These are phyloP conservation scores for Xerocomellus chrysenteron DNA, from an alignment of 768 basidiomycete species.

Conservation along the genomic window DNA sequence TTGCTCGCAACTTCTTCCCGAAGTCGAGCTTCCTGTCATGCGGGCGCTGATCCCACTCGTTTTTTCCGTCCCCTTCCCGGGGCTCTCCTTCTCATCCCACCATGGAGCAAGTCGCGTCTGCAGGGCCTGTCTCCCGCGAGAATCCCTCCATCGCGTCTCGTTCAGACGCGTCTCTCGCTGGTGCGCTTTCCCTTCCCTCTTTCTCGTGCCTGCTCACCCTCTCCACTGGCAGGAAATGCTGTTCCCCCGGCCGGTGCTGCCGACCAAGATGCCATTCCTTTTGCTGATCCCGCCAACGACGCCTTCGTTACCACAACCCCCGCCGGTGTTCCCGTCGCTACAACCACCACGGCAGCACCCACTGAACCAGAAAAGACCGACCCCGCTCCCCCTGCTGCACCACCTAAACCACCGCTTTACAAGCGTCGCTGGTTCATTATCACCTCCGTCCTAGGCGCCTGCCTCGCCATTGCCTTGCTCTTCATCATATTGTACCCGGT, in stretches of 20 bases:
- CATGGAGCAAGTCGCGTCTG: too few species aligned
- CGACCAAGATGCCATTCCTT: slow-evolving; percentile 1
- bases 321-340: background rate
- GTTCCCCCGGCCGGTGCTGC: background rate
- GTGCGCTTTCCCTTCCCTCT: background rate
- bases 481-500: slow-evolving; percentile 72
- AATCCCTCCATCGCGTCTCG: background rate
- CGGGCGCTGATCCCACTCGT: background rate
- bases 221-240: slow-evolving; percentile 8
- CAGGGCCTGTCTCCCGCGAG: too few species aligned
- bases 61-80: background rate
- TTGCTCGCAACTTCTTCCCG: background rate
- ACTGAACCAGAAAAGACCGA: background rate
- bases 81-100: too few species aligned
- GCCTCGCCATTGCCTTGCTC: slow-evolving; percentile 58
- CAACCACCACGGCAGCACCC: background rate
- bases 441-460: slow-evolving; percentile 46
- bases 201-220: background rate
- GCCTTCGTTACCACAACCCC: slow-evolving; percentile 8
- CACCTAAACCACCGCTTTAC: slow-evolving; percentile 47
- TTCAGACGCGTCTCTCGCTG: slow-evolving; percentile 16
- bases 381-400: background rate
- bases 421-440: slow-evolving; percentile 66
- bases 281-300: slow-evolving; percentile 12
- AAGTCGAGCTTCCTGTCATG: background rate